Conservation (phyloP, 345 rosid species). For the Eucalyptus cloeziana region DNA sequence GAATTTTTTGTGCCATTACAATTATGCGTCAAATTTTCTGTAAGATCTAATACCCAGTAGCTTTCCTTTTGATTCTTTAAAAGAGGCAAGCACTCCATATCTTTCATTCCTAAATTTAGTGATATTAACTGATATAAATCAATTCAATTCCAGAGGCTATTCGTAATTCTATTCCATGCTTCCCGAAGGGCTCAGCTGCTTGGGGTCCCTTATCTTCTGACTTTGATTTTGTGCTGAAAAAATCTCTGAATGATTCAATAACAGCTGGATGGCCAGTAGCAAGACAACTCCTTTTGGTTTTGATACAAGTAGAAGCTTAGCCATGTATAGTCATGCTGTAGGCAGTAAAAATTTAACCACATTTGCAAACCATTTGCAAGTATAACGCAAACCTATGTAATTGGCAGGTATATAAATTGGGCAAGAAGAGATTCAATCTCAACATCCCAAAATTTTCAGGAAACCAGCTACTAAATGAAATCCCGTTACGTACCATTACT, state of each 20-base stretch:
- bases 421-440: background rate
- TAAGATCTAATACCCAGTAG: background rate
- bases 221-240: background rate
- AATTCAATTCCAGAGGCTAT: background rate
- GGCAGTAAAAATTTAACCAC: background rate
- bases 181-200: background rate
- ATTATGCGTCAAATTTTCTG: background rate
- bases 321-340: background rate
- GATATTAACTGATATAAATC: background rate
- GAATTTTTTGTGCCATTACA: background rate
- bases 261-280: background rate
- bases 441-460: background rate
- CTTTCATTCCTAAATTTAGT: background rate
- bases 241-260: background rate
- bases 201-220: background rate
- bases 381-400: background rate
- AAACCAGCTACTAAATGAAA: background rate
- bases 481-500: background rate
- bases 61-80: background rate
- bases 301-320: background rate
- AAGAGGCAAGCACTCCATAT: background rate
- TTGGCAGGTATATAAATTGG: background rate
- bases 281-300: background rate
- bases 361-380: background rate
- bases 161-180: background rate